These are phyloP conservation scores for Yamadazyma laniorum DNA, from an alignment of 805 yeast genomes.

Conservation along the genomic window DNA sequence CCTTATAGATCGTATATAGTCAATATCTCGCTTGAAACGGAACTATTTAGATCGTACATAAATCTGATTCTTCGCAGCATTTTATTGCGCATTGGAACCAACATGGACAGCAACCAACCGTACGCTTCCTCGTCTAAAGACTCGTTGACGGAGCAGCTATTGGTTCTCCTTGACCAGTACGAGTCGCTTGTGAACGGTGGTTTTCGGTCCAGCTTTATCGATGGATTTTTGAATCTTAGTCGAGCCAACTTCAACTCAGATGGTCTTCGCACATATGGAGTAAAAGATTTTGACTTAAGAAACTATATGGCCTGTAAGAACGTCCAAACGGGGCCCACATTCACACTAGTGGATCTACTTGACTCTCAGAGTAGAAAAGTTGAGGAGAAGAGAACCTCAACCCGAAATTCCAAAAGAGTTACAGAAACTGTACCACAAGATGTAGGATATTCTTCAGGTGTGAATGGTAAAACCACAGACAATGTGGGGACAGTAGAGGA, in stretches of 20 bases:
- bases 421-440: neutral
- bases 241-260: constrained; percentile 42
- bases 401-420: neutral
- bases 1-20: too few species aligned
- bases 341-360: constrained; percentile 4
- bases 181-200: constrained; percentile 22
- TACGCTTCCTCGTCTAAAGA: neutral
- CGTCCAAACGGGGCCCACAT: constrained; percentile 9
- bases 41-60: too few species aligned
- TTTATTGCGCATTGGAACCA: too few species aligned
- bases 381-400: neutral
- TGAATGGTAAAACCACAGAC: neutral
- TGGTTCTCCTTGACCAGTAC: constrained; percentile 34
- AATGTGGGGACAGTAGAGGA: neutral
- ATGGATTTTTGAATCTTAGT: constrained; percentile 42
- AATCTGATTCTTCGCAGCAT: neutral
- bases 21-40: too few species aligned
- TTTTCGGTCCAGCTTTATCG: constrained; percentile 21
- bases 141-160: constrained; percentile 17
- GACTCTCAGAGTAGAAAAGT: neutral
- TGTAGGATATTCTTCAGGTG: neutral
- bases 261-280: constrained; percentile 33
- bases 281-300: constrained; percentile 41
- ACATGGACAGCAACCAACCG: too few species aligned
- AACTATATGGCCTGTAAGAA: constrained; percentile 25